Base-by-base conservation (phyloP, 306 rosid genomes). In the Arachis stenosperma region DNA sequence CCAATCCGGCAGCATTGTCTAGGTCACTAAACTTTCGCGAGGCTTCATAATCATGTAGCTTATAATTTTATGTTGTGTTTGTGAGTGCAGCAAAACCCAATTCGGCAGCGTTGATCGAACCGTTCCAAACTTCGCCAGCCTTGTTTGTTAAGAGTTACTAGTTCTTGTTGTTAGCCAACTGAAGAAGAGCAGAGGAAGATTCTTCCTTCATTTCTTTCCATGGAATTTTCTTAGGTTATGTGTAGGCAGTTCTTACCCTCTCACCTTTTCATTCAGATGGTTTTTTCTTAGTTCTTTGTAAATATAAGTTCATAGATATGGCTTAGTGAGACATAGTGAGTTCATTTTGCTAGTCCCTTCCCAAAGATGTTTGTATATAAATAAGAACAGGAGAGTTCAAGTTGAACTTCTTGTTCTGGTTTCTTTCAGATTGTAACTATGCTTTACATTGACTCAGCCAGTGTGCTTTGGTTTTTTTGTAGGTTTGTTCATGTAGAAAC, bases 1-100 rank as follows among this genome's bases (percentile, higher is more conserved):
- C 95, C 69, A 92, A 92, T 78, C 98, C 97, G 0, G 95, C 95
- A 0, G 97, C 98, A 7, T 76, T 90, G 51, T 87, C 96, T n/a
- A 75, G 92, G 81, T 89, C 98, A 11, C 76, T 83, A 67, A 88
- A 82, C 75, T 92, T 92, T 79, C 92, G 47, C 3, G 98, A 90
- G 83, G 84, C 69, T 69, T 77, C 73, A n/a, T 81, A 77, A 55
- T 5, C 56, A 33, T 9, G 8, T 46, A 46, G 73, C 59, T 61
- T 37, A 66, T 39, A 67, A 60, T 51, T 71, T 29, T 50, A 50
- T 44, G 7, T 66, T 58, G 58, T 62, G 77, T 37, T 62, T 71
- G 41, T 43, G 57, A 67, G 55, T 66, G 72, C 75, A 39, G 65
- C 61, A 65, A 2, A 71, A 65, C 54, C 22, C 22, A 57, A 74